A percentile compares a stretch with the other conserved stretches of the same genome.
Conservation (phyloP, 306 rosid genomes). For the Abrus pulchellus region DNA sequence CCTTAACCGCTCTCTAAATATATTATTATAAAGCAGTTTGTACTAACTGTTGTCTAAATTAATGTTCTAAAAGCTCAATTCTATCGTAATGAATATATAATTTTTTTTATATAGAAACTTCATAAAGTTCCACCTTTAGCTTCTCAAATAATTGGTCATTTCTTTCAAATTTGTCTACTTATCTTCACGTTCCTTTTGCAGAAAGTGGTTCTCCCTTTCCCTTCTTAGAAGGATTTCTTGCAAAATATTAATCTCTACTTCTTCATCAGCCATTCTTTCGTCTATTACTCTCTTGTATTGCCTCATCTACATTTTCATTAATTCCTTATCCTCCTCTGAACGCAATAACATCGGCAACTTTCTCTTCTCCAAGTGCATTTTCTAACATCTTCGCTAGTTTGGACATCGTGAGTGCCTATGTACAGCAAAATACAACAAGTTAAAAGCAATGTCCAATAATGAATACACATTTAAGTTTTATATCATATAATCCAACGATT, state of each 20-base stretch:
- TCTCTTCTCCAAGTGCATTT: constrained; percentile 70
- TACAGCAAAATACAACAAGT: constrained; percentile 33
- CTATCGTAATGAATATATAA: too few relatives aligned
- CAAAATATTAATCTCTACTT: constrained; percentile 80
- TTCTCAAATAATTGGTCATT: constrained; percentile 49
- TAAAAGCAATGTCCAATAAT: not conserved
- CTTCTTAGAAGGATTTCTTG: constrained; percentile 80
- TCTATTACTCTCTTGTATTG: constrained; percentile 81
- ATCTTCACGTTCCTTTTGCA: constrained; percentile 78
- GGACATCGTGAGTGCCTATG: constrained; percentile 53
- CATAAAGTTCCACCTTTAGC: constrained; percentile 46
- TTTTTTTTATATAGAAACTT: too few relatives aligned
- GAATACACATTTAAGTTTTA: too few relatives aligned
- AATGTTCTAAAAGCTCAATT: too few relatives aligned
- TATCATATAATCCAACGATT: too few relatives aligned
- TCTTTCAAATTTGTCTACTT: constrained; percentile 55
- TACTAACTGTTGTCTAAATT: too few relatives aligned
- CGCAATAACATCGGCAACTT: constrained; percentile 68
- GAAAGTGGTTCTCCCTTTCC: constrained; percentile 75
- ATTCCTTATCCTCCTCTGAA: constrained; percentile 78
- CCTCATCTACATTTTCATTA: constrained; percentile 69
- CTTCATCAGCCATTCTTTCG: constrained; percentile 76
- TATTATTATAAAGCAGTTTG: too few relatives aligned
- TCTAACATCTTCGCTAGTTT: constrained; percentile 58
- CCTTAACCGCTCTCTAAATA: too few relatives aligned